Evolutionary conservation across 192 early-diverging fungal species (phyloP), one percentile per base, ranked within the genome.

Genomic region (Phlyctochytrium arcticum): DNA sequence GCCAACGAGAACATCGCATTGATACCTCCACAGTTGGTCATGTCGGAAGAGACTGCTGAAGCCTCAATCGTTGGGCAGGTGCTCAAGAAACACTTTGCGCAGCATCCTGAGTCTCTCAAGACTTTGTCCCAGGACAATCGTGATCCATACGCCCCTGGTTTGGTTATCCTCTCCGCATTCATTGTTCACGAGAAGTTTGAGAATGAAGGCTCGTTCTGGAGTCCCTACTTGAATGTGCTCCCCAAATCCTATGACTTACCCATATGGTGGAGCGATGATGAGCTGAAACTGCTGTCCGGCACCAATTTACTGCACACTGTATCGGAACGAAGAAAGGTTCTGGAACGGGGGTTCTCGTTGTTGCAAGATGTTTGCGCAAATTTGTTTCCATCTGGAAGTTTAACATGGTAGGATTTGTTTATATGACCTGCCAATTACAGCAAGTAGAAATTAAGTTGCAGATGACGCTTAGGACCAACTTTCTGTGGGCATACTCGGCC

Each of bases 401-500:
- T 62, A 26, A 36, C 19, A 5, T 51, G 56, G 63, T 58, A 57
- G 24, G 44, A 36, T n/a, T n/a, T n/a, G n/a, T n/a, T n/a, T n/a
- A n/a, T n/a, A n/a, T n/a, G n/a, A n/a, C n/a, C n/a, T n/a, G n/a
- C n/a, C n/a, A n/a, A n/a, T n/a, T n/a, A n/a, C n/a, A n/a, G n/a
- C n/a, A n/a, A n/a, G n/a, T n/a, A n/a, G n/a, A n/a, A n/a, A n/a
- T n/a, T n/a, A n/a, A n/a, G n/a, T n/a, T n/a, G n/a, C n/a, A n/a
- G n/a, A n/a, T n/a, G n/a, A n/a, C n/a, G n/a, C n/a, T n/a, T n/a
- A 59, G 57, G 46, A 30, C 69, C 24, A 48, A 70, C 34, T 54
- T 81, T 24, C 46, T 70, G 10, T 81, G 79, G 79, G 79, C 72
- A 23, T 81, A 76, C 54, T 62, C 61, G 10, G 69, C 71, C 24